phyloP scores from a whole-genome alignment of 176 grass and related monocot genomes.

The Musa schizocarpa region DNA sequence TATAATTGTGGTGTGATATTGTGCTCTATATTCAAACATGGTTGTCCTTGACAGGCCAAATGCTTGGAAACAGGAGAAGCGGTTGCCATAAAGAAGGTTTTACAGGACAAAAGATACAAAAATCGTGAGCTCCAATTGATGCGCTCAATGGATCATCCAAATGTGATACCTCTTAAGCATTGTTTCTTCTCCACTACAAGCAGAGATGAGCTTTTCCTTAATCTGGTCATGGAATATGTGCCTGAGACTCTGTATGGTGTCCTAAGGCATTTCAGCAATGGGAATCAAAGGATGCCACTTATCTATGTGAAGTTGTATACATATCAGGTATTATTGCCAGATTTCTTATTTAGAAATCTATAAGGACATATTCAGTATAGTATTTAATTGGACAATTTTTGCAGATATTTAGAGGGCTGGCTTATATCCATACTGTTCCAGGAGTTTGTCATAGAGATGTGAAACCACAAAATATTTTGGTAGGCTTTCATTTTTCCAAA shows the following conservation, averaged over 20 bases:
- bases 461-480: conserved; percentile 19
- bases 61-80: conserved; percentile 19
- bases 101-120: conserved; percentile 24
- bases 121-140: conserved; percentile 17
- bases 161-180: conserved; percentile 17
- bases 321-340: not conserved
- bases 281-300: conserved; percentile 21
- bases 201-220: conserved; percentile 22
- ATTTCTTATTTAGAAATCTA: not conserved
- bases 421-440: conserved; percentile 14
- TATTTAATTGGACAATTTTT: conserved; percentile 1
- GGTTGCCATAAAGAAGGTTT: conserved; percentile 23
- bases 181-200: conserved; percentile 22
- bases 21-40: not conserved
- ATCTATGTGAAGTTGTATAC: conserved; percentile 19
- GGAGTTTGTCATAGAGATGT: conserved; percentile 22
- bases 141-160: conserved; percentile 23
- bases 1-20: not conserved
- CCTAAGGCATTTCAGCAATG: conserved; percentile 17
- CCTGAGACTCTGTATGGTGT: conserved; percentile 17
- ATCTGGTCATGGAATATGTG: conserved; percentile 21
- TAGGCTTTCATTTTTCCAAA: not conserved
- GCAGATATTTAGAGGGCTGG: conserved; percentile 19
- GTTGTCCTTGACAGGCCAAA: conserved; percentile 14
- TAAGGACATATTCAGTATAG: not conserved